Conservation (phyloP, 352 stramenopile genomes). For the Pythium brachiatum region DNA sequence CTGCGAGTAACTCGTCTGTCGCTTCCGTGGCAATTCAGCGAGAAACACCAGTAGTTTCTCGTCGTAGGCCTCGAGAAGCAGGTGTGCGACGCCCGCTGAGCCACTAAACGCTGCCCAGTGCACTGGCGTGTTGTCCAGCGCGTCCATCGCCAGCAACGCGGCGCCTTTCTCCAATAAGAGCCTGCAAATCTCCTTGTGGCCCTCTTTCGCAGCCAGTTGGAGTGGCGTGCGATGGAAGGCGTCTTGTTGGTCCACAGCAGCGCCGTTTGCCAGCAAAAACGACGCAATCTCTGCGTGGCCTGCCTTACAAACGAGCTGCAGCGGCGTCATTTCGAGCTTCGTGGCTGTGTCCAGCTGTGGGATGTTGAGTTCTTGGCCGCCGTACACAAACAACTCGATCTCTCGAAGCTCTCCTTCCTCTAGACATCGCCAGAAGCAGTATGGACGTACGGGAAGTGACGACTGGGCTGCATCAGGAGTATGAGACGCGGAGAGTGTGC, state of each 20-base stretch:
- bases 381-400: slow-evolving; percentile 64
- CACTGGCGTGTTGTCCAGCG: slow-evolving; percentile 62
- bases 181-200: slow-evolving; percentile 45
- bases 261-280: slow-evolving; percentile 49
- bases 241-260: slow-evolving; percentile 43
- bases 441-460: slow-evolving; percentile 15
- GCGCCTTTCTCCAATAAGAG: slow-evolving; percentile 42
- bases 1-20: slow-evolving; percentile 31
- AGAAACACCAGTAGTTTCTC: slow-evolving; percentile 47
- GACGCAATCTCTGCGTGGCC: slow-evolving; percentile 39
- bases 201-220: slow-evolving; percentile 53
- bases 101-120: slow-evolving; percentile 68
- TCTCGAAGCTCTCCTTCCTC: slow-evolving; percentile 40
- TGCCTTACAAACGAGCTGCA: slow-evolving; percentile 57
- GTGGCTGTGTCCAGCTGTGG: slow-evolving; percentile 34
- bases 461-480: slow-evolving; percentile 10
- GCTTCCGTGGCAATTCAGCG: slow-evolving; percentile 32
- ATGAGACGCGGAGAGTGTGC: neutral
- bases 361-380: slow-evolving; percentile 58
- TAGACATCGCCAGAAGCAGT: slow-evolving; percentile 48
- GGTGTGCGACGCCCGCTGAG: slow-evolving; percentile 31
- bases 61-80: slow-evolving; percentile 50
- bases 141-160: slow-evolving; percentile 49
- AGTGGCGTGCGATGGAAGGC: slow-evolving; percentile 55
- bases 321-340: slow-evolving; percentile 35